A percentile compares a stretch with the other conserved stretches of the same genome.
phyloP scores from a whole-genome alignment of 2,329 filamentous ascomycete species.

The Colletotrichum limetticola region DNA sequence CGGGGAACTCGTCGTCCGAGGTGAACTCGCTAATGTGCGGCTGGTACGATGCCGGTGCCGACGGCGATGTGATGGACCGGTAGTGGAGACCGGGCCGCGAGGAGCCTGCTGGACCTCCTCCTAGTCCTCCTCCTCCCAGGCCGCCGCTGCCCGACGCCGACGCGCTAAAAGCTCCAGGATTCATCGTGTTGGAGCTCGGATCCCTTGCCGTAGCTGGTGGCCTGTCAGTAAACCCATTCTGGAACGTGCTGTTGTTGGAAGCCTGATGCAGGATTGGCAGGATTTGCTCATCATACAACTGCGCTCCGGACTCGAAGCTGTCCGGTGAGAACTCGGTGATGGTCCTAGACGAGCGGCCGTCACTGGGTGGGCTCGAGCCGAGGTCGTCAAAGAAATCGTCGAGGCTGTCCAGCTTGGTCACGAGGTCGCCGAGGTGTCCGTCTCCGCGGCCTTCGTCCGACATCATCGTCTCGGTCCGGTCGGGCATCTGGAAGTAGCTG shows the following conservation, averaged over 20 bases:
- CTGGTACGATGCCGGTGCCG: constrained; percentile 65
- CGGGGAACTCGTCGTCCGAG: constrained; percentile 80
- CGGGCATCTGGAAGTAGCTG: constrained; percentile 77
- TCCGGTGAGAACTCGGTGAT: constrained; percentile 74
- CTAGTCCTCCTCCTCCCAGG: not conserved
- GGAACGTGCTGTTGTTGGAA: constrained; percentile 81
- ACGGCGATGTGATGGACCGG: constrained; percentile 87
- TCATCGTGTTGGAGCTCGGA: constrained; percentile 70
- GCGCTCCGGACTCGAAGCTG: constrained; percentile 78
- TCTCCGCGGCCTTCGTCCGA: constrained; percentile 83
- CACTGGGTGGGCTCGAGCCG: constrained; percentile 66
- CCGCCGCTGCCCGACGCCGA: constrained; percentile 40
- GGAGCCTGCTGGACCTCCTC: no score
- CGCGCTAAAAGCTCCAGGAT: constrained; percentile 66
- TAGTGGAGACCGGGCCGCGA: constrained; percentile 77
- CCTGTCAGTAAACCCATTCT: constrained; percentile 87
- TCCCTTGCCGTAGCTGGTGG: constrained; percentile 70
- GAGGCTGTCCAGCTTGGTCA: constrained; percentile 80
- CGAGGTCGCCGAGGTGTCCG: constrained; percentile 82
- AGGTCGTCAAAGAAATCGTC: constrained; percentile 86
- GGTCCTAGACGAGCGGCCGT: constrained; percentile 70
- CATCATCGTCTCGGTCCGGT: constrained; percentile 91
- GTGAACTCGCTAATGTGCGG: constrained; percentile 69
- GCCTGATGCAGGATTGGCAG: constrained; percentile 90
- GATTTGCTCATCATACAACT: constrained; percentile 93